A percentile compares a stretch with the other conserved stretches of the same genome.
Evolutionary conservation across 768 basidiomycete genomes (phyloP).

Genomic region (Leucogyrophana mollusca): DNA sequence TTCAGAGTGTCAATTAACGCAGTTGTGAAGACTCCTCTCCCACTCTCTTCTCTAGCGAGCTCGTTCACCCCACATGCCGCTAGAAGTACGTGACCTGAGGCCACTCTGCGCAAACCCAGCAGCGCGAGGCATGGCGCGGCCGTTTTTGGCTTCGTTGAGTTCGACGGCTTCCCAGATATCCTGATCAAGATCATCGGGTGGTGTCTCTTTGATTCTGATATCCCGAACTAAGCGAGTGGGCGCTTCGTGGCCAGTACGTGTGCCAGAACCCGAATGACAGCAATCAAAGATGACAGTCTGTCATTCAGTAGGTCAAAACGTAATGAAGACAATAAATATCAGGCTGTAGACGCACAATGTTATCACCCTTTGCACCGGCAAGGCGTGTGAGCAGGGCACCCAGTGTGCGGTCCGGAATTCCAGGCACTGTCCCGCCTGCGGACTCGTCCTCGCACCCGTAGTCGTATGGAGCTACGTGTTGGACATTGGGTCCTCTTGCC

Average conservation of each 20-base stretch:
- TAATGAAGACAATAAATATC: too few species aligned
- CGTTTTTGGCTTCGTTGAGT: too few species aligned
- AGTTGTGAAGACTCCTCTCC: slow-evolving; percentile 23
- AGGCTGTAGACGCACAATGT: slow-evolving; percentile 34
- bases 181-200: slow-evolving; percentile 22
- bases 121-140: slow-evolving; percentile 12
- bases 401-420: too few species aligned
- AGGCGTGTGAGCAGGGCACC: slow-evolving; percentile 40
- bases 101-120: slow-evolving; percentile 23
- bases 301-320: background rate
- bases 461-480: slow-evolving; percentile 33
- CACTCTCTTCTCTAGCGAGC: slow-evolving; percentile 24
- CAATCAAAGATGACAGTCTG: slow-evolving; percentile 49
- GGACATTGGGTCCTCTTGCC: slow-evolving; percentile 22
- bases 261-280: slow-evolving; percentile 41
- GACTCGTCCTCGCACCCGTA: slow-evolving; percentile 20
- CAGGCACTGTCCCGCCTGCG: slow-evolving; percentile 16
- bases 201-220: background rate
- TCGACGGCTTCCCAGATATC: slow-evolving; percentile 16
- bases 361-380: slow-evolving; percentile 39
- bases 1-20: slow-evolving; percentile 17
- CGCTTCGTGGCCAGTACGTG: slow-evolving; percentile 19
- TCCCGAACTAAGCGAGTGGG: slow-evolving; percentile 9
- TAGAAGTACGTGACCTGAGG: slow-evolving; percentile 39
- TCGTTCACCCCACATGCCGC: slow-evolving; percentile 41